Base-by-base conservation (phyloP, 192 early-diverging fungal genomes). In the Gryganskiella cystojenkinii region DNA sequence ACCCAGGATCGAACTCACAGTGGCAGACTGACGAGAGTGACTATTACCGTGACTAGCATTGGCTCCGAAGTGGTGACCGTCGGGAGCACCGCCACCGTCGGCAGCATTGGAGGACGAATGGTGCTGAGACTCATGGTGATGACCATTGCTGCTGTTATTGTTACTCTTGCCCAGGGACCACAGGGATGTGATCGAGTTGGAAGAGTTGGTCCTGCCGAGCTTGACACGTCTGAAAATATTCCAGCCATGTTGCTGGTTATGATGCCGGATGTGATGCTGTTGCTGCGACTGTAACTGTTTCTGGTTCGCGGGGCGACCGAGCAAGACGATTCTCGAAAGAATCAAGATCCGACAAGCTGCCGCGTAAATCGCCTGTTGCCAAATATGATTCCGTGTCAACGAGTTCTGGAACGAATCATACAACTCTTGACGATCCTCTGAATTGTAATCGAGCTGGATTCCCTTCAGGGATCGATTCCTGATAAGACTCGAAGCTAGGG, bases 381-480 rank as follows among this genome's bases (percentile, higher is more conserved):
- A 78, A 27, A 84, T 64, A 66, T 81, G 73, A 44, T 84, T 84
- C 37, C 82, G 70, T 2, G 80, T 79, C 5, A 84, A 54, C 37
- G 80, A 84, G 43, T 71, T 56, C 35, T 84, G 73, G 43, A 84
- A 81, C 0, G 74, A 79, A 22, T 84, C 70, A 30, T 81, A 72
- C 13, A 84, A 49, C 0, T 53, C 37, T 43, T 81, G 80, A 49
- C 82, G 76, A 40, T 84, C 82, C 27, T 66, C 82, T n/a, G 81
- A 79, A 54, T 84, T 83, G 58, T 84, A 84, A 37, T 84, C 81
- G 20, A 84, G 61, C 51, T 82, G 76, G 9, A 84, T 62, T 20
- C 71, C 67, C 62, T 84, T 83, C 50, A 84, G 49, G 13, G 64
- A 75, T 37, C 70, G 70, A 55, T 84, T 84, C 17, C 35, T 45